Conservation (phyloP, 2,329 filamentous ascomycete species). For the Exophiala dermatitidis region DNA sequence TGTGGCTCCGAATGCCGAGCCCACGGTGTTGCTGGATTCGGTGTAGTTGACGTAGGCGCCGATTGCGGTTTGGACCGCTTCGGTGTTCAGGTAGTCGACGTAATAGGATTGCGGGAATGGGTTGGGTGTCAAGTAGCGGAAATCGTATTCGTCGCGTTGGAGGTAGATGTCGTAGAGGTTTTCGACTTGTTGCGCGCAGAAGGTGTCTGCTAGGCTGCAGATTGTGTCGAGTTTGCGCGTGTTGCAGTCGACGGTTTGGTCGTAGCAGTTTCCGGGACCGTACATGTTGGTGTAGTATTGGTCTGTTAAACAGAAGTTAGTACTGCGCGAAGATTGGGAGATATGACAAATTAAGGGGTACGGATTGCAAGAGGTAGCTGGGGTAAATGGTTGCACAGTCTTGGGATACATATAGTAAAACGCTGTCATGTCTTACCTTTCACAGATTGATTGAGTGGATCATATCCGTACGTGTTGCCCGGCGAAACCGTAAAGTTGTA, state of each 20-base stretch:
- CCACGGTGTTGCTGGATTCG: slow-evolving; percentile 36
- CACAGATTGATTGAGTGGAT: slow-evolving; percentile 27
- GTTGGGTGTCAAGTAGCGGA: slow-evolving; percentile 33
- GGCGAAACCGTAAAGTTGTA: slow-evolving; percentile 35
- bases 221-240: slow-evolving; percentile 40
- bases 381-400: too few relatives aligned
- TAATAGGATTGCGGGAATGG: slow-evolving; percentile 39
- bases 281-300: slow-evolving; percentile 54
- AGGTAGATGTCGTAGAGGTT: slow-evolving; percentile 45
- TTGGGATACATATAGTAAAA: too few relatives aligned
- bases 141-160: slow-evolving; percentile 48
- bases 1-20: slow-evolving; percentile 37
- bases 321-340: too few relatives aligned
- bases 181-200: slow-evolving; percentile 51
- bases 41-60: slow-evolving; percentile 48
- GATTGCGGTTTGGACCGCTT: slow-evolving; percentile 43
- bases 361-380: too few relatives aligned
- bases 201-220: slow-evolving; percentile 50
- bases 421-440: slow-evolving; percentile 28
- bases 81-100: slow-evolving; percentile 46
- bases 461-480: slow-evolving; percentile 34
- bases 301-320: slow-evolving; percentile 30
- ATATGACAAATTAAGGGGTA: too few relatives aligned
- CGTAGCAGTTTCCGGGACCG: slow-evolving; percentile 54
- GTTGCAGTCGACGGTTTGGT: slow-evolving; percentile 51